phyloP scores from a whole-genome alignment of 78 protist species.

The Monosiga brevicollis region DNA sequence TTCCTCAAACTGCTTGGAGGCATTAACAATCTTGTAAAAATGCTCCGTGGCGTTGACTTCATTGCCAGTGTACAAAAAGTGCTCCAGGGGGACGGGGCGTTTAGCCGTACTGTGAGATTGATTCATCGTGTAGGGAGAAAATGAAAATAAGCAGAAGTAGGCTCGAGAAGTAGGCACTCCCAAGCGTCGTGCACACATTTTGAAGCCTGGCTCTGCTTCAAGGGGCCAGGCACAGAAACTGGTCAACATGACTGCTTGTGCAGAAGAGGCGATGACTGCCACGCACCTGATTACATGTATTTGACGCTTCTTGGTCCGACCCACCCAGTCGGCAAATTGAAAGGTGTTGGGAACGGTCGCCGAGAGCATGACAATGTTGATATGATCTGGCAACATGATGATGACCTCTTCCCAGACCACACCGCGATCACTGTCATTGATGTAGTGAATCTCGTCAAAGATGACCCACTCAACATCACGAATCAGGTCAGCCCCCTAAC shows the following conservation, averaged over 20 bases:
- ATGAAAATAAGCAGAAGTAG: too few relatives aligned
- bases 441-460: constrained; percentile 86
- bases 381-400: constrained; percentile 76
- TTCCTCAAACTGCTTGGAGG: constrained; percentile 55
- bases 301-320: constrained; percentile 48
- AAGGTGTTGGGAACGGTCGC: constrained; percentile 91
- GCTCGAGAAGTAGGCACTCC: too few relatives aligned
- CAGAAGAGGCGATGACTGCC: too few relatives aligned
- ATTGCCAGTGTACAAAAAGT: constrained; percentile 22
- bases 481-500: constrained; percentile 75
- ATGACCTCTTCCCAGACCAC: constrained; percentile 95
- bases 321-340: constrained; percentile 92
- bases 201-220: too few relatives aligned
- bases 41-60: not conserved
- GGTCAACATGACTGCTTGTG: too few relatives aligned
- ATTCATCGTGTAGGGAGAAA: too few relatives aligned
- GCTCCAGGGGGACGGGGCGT: constrained; percentile 91
- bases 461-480: constrained; percentile 86
- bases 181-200: too few relatives aligned
- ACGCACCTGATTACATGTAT: constrained; percentile 70
- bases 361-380: constrained; percentile 67
- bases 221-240: too few relatives aligned
- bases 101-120: constrained; percentile 57
- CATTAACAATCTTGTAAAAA: constrained; percentile 69
- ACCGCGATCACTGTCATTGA: constrained; percentile 69